Evolutionary conservation across 441 rosid genomes (phyloP).

Genomic region (Melastoma candidum): DNA sequence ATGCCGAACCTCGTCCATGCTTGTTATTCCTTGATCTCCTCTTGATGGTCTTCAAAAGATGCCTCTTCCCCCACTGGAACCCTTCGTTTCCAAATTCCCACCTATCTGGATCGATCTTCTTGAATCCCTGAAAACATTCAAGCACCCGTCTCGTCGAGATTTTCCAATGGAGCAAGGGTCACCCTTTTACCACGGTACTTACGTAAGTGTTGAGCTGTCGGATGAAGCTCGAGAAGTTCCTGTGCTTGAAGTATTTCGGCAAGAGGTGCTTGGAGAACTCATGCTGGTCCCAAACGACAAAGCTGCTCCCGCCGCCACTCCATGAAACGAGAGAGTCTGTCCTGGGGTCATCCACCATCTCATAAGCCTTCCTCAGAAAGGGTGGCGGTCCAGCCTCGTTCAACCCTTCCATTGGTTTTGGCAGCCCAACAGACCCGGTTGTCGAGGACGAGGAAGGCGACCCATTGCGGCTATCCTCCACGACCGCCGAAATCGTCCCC

Average conservation of each 20-base stretch:
- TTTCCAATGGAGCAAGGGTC: no score
- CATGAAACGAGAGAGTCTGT: conserved; percentile 41
- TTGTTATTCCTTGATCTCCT: conserved; percentile 42
- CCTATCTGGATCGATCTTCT: conserved; percentile 56
- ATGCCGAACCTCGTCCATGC: conserved; percentile 13
- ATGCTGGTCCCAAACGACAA: conserved; percentile 43
- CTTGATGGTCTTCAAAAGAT: conserved; percentile 58
- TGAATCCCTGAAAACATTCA: conserved; percentile 42
- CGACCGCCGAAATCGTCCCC: background rate
- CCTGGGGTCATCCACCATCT: conserved; percentile 39
- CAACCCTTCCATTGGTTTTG: conserved; percentile 45
- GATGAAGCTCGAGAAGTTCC: conserved; percentile 49
- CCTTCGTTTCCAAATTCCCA: conserved; percentile 71
- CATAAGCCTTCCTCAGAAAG: conserved; percentile 39
- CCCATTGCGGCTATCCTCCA: background rate
- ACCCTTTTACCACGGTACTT: conserved; percentile 9
- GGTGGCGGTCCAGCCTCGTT: conserved; percentile 42
- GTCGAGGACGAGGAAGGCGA: conserved; percentile 20
- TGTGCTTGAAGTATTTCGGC: conserved; percentile 54
- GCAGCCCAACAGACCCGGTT: conserved; percentile 17
- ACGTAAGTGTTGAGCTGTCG: conserved; percentile 57
- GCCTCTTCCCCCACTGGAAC: conserved; percentile 53
- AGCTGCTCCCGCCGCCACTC: conserved; percentile 36
- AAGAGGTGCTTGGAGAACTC: conserved; percentile 33
- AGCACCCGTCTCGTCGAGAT: background rate